Percentiles rank a stretch among this genome's conserved stretches.
Conservation (phyloP, 2,329 filamentous ascomycete genomes). For the Colletotrichum paranaense region DNA sequence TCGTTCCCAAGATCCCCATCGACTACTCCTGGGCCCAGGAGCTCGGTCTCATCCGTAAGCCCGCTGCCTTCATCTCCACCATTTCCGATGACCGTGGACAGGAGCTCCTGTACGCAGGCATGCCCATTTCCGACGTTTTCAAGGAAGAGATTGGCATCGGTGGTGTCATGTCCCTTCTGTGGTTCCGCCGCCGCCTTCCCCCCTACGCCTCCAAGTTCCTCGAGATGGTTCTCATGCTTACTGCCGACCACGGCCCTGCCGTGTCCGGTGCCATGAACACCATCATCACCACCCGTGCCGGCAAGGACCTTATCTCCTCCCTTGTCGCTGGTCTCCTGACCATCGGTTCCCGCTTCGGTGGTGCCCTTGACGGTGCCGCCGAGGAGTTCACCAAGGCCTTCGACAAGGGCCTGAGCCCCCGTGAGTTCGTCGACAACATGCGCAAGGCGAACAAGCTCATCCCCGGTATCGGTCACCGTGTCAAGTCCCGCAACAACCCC, state of each 20-base stretch:
- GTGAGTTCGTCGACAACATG: constrained; percentile 99
- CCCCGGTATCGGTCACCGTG: constrained; percentile 97
- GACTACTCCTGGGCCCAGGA: constrained; percentile 99
- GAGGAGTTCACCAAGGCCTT: constrained; percentile 99
- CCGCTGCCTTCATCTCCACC: constrained; percentile 99
- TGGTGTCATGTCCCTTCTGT: constrained; percentile 99
- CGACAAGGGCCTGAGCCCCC: constrained; percentile 96
- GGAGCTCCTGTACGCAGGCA: constrained; percentile 97
- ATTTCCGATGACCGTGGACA: constrained; percentile 99
- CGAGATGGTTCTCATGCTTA: constrained; percentile 99
- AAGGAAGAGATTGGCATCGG: constrained; percentile 98
- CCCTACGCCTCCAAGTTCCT: constrained; percentile 98
- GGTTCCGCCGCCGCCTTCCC: constrained; percentile 98
- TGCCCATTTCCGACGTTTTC: constrained; percentile 99
- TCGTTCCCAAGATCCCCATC: constrained; percentile 98
- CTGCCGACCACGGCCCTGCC: constrained; percentile 97
- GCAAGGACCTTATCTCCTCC: constrained; percentile 97
- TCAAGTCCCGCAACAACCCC: constrained; percentile 99
- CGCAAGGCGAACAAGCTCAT: constrained; percentile 99
- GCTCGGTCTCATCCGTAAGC: constrained; percentile 99
- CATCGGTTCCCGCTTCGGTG: constrained; percentile 97
- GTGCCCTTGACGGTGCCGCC: constrained; percentile 95
- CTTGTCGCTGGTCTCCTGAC: constrained; percentile 97
- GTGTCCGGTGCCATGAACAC: constrained; percentile 99
- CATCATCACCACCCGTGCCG: constrained; percentile 98